Evolutionary conservation across 2,329 filamentous ascomycete species (phyloP), one percentile per base, ranked within the genome.

Genomic region (Metarhizium rileyi): DNA sequence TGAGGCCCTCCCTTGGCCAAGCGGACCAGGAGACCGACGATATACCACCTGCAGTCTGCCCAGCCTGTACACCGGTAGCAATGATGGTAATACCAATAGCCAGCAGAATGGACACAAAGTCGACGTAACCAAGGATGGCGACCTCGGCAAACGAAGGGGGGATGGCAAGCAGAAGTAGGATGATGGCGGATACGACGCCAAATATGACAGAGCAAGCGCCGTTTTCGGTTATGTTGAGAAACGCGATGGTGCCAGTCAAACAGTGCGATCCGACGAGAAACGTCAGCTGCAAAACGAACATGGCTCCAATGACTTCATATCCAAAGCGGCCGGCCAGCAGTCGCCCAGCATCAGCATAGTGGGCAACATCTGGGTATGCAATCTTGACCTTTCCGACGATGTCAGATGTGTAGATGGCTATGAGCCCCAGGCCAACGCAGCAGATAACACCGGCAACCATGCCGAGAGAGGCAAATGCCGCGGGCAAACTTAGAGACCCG

Each of bases 241-340:
- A 73, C 55, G 81, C 81, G 54, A 84, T 80, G 33, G 72, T 73
- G 56, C 84, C 84, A 0, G 80, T 83, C 47, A 85, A 67, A 28
- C 83, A 68, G 63, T 87, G 84, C 23, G 80, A 82, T 16, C 75
- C 79, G 66, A 82, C 79, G 57, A 83, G 74, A 66, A 86, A 84
- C 40, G 83, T 63, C 16, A 86, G 68, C 62, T 84, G 77, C n/a
- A 84, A 61, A 16, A 75, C 66, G 56, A 82, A 77, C 40, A 73
- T 77, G 45, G 69, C 61, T 22, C 78, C 79, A 47, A 83, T 68
- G 33, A 86, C 54, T 58, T 82, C 77, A 50, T 77, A 73, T 0
- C 78, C 80, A 36, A 75, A 65, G 16, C 64, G 65, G 3, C 83
- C 83, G 47, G 71, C 68, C 45, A 85, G 67, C 36, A 85, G 67